A percentile compares a stretch with the other conserved stretches of the same genome.
Conservation (phyloP, 2,329 filamentous ascomycete species). For the Ophiognomonia clavigignenti-juglandacearum region DNA sequence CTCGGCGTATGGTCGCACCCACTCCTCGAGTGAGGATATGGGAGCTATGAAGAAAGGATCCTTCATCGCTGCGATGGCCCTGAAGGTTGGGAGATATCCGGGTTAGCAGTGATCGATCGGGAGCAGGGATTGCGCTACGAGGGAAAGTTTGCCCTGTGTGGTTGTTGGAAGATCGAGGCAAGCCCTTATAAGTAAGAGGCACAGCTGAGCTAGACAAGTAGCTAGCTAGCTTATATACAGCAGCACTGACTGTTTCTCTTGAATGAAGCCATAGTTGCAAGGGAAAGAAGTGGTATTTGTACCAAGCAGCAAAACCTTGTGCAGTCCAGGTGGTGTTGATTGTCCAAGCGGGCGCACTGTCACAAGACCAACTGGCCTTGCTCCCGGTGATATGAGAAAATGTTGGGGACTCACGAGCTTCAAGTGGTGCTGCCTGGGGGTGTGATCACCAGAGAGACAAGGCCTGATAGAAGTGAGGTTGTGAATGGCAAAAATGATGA, state of each 20-base stretch:
- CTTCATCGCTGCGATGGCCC: slow-evolving; percentile 48
- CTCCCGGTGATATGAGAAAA: slow-evolving; percentile 3
- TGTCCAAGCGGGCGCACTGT: slow-evolving; percentile 3
- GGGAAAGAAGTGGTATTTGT: too few relatives aligned
- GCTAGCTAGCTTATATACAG: background rate
- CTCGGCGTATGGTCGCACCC: slow-evolving; percentile 61
- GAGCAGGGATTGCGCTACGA: background rate
- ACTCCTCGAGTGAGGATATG: slow-evolving; percentile 50
- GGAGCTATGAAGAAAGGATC: slow-evolving; percentile 67
- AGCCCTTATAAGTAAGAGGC: background rate
- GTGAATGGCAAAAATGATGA: too few relatives aligned
- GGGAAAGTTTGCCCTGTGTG: background rate
- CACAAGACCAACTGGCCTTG: slow-evolving; percentile 8
- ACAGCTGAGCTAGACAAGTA: too few relatives aligned
- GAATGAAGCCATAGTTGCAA: too few relatives aligned
- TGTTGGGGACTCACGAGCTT: slow-evolving; percentile 14
- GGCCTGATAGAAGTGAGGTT: background rate
- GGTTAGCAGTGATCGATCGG: slow-evolving; percentile 1
- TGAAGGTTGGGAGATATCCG: background rate
- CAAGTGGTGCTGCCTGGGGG: background rate
- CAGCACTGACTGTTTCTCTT: too few relatives aligned
- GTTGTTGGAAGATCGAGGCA: background rate
- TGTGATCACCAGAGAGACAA: background rate
- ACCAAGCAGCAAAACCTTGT: too few relatives aligned
- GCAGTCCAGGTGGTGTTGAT: too few relatives aligned